Percentiles rank a stretch among this genome's conserved stretches.
phyloP scores from a whole-genome alignment of 805 yeast species.

The Clavispora carvajalis region DNA sequence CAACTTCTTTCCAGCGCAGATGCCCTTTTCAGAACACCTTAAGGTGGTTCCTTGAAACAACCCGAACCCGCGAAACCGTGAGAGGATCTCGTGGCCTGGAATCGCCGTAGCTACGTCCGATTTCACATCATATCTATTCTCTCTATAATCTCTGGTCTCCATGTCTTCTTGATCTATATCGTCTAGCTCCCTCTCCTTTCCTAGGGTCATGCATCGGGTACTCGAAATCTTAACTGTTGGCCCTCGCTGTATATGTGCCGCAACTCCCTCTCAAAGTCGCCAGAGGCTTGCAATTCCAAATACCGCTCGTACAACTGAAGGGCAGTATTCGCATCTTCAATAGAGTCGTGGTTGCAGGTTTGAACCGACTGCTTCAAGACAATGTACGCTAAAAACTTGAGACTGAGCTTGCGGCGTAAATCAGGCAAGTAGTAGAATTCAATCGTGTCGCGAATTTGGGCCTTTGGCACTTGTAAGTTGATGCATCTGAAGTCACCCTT shows the following conservation, averaged over 20 bases:
- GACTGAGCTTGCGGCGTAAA: slow-evolving; percentile 70
- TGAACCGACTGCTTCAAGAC: slow-evolving; percentile 75
- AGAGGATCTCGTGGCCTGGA: too few species aligned
- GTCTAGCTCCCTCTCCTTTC: background rate
- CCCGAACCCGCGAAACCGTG: too few species aligned
- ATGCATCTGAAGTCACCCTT: slow-evolving; percentile 89
- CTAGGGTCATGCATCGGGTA: slow-evolving; percentile 27
- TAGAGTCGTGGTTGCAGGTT: slow-evolving; percentile 91
- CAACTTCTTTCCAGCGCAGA: too few species aligned
- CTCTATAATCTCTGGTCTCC: too few species aligned
- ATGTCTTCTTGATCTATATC: too few species aligned
- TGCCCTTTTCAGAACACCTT: too few species aligned
- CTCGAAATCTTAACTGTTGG: slow-evolving; percentile 46
- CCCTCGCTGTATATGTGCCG: slow-evolving; percentile 71
- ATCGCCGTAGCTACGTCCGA: too few species aligned
- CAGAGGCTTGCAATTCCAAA: slow-evolving; percentile 51
- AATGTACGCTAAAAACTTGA: slow-evolving; percentile 81
- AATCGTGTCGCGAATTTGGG: slow-evolving; percentile 87
- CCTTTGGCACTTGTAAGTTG: slow-evolving; percentile 79
- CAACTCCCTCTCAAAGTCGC: slow-evolving; percentile 57
- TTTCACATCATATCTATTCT: too few species aligned
- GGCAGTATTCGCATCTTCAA: slow-evolving; percentile 92
- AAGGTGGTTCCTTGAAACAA: too few species aligned
- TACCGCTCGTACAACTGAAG: slow-evolving; percentile 70
- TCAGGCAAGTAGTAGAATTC: slow-evolving; percentile 71